phyloP scores from a whole-genome alignment of 257 asterid genomes.

The Craterostigma plantagineum region DNA sequence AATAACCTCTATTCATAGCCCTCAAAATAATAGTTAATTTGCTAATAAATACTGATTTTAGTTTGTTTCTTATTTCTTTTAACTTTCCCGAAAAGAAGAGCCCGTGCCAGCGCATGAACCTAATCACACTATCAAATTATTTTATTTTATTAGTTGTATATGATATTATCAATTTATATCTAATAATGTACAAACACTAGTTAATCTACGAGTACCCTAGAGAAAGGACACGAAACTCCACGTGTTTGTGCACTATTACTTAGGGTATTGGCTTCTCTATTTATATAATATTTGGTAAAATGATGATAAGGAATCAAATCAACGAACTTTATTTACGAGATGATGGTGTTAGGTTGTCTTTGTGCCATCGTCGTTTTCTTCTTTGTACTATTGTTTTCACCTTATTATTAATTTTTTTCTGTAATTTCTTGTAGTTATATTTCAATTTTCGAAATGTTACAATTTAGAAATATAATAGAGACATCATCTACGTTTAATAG shows the following conservation, averaged over 20 bases:
- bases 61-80: constrained; percentile 1
- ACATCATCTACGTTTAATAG: too few species aligned
- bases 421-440: constrained; percentile 1
- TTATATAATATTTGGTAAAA: constrained; percentile 10
- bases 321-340: constrained; percentile 15
- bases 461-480: too few species aligned
- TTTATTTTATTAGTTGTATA: neutral
- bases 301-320: constrained; percentile 32
- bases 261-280: constrained; percentile 14
- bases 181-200: constrained; percentile 17
- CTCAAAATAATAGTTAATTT: too few species aligned
- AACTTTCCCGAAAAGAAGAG: constrained; percentile 27
- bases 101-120: constrained; percentile 25
- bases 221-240: constrained; percentile 8
- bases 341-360: constrained; percentile 16
- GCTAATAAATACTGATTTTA: too few species aligned
- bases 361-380: constrained; percentile 15
- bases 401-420: constrained; percentile 3
- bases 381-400: constrained; percentile 7
- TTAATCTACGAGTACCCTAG: constrained; percentile 8
- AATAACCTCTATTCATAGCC: too few species aligned
- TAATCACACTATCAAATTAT: too few species aligned
- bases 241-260: constrained; percentile 18
- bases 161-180: neutral
- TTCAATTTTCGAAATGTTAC: too few species aligned